Evolutionary conservation across 352 stramenopile genomes (phyloP).

Genomic region (Globisporangium sylvaticum): DNA sequence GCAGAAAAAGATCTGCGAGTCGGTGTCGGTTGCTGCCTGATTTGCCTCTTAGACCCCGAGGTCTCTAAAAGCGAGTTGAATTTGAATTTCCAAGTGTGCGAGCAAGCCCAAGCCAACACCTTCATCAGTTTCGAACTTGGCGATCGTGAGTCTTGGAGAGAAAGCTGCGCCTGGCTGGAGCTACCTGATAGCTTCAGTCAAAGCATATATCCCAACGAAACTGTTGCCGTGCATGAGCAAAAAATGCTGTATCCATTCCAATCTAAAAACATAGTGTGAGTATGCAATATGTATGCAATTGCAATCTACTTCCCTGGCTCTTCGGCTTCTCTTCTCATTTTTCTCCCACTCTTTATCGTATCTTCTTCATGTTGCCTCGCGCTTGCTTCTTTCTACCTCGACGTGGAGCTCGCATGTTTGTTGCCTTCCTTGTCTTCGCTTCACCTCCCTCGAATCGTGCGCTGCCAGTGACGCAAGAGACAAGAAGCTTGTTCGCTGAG

Average conservation of each 20-base stretch:
- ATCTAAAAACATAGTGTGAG: slow-evolving; percentile 6
- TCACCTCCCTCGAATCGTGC: not conserved
- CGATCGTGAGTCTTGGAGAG: no score
- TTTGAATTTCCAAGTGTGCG: no score
- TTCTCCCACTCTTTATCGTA: not conserved
- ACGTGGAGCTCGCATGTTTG: not conserved
- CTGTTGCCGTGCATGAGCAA: no score
- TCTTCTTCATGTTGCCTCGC: not conserved
- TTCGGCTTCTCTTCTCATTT: not conserved
- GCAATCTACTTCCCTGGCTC: slow-evolving; percentile 9
- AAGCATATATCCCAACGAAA: no score
- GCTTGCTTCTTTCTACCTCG: slow-evolving; percentile 2
- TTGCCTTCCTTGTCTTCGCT: not conserved
- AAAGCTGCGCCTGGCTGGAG: no score
- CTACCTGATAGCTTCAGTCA: no score
- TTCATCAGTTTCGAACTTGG: no score
- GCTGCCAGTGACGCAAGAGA: slow-evolving; percentile 6
- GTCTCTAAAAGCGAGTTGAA: no score
- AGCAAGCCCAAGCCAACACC: no score
- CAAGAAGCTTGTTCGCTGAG: not conserved
- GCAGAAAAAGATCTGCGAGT: no score
- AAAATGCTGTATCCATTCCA: not conserved
- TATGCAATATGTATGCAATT: slow-evolving; percentile 5
- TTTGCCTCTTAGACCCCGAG: no score
- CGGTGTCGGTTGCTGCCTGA: no score